Evolutionary conservation across 257 asterid species (phyloP).

Genomic region (Datura wrightii): DNA sequence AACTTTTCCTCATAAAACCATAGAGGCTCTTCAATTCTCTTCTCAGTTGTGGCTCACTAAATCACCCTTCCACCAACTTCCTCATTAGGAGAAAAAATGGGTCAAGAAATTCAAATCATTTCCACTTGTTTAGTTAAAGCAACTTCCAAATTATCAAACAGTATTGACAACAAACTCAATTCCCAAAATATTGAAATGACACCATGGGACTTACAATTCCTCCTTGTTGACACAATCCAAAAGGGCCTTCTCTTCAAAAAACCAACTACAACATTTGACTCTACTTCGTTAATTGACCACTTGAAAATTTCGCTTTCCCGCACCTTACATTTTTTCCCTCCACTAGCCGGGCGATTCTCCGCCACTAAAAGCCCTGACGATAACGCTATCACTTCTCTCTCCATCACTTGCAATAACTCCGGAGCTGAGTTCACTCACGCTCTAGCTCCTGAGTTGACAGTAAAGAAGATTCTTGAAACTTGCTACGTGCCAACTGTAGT

Average conservation of each 20-base stretch:
- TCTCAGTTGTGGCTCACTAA: background rate
- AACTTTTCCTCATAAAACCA: background rate
- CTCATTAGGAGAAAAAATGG: slow-evolving; percentile 20
- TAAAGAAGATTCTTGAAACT: slow-evolving; percentile 38
- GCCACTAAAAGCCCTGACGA: slow-evolving; percentile 17
- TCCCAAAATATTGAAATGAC: slow-evolving; percentile 32
- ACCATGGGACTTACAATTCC: slow-evolving; percentile 40
- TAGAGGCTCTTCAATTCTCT: background rate
- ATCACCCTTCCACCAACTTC: background rate
- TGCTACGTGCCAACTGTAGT: slow-evolving; percentile 38
- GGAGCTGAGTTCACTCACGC: slow-evolving; percentile 40
- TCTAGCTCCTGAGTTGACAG: slow-evolving; percentile 1
- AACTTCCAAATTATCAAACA: background rate
- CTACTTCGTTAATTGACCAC: background rate
- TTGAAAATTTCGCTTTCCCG: slow-evolving; percentile 37
- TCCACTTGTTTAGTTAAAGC: slow-evolving; percentile 33
- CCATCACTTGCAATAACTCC: slow-evolving; percentile 20
- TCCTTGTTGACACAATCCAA: slow-evolving; percentile 34
- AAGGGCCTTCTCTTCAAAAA: slow-evolving; percentile 37
- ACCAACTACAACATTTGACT: slow-evolving; percentile 1
- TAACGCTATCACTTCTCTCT: background rate
- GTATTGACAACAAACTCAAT: background rate
- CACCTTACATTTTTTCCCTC: slow-evolving; percentile 56
- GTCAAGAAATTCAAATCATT: slow-evolving; percentile 22
- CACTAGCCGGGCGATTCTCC: slow-evolving; percentile 55